A percentile compares a stretch with the other conserved stretches of the same genome.
These are phyloP conservation scores for Neostapfia colusana DNA, from an alignment of 176 grass and related monocot species.

Conservation along the genomic window DNA sequence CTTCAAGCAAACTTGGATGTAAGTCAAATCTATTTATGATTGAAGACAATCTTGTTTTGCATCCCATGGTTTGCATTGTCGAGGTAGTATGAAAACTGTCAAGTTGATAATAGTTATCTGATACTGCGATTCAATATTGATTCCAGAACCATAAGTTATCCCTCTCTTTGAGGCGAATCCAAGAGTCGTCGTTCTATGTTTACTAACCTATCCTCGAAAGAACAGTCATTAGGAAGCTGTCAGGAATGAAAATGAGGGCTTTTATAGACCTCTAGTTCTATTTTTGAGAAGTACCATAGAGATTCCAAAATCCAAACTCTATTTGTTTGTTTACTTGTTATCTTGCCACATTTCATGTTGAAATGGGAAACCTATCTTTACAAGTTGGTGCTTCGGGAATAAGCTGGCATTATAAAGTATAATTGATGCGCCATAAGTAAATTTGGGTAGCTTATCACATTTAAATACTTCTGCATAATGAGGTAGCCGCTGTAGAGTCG, in stretches of 20 bases:
- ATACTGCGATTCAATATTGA: background rate
- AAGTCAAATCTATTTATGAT: conserved; percentile 31
- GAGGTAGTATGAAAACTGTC: background rate
- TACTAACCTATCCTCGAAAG: background rate
- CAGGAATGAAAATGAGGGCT: background rate
- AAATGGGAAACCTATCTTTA: background rate
- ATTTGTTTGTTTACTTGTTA: background rate
- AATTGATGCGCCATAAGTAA: background rate
- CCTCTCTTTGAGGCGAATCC: background rate
- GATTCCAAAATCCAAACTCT: background rate
- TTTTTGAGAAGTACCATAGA: background rate
- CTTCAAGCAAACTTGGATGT: conserved; percentile 54
- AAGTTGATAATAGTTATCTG: background rate
- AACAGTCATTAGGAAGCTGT: background rate
- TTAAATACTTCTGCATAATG: conserved; percentile 23
- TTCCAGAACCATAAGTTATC: background rate
- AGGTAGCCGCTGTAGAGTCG: background rate
- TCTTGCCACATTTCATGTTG: background rate
- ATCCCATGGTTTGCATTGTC: background rate
- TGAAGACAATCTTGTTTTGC: conserved; percentile 10
- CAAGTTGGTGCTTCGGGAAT: background rate
- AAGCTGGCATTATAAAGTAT: background rate
- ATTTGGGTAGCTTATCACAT: background rate
- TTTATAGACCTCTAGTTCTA: background rate
- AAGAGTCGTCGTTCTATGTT: background rate